Conservation (phyloP, 2,329 filamentous ascomycete genomes). For the Neofusicoccum ribis region DNA sequence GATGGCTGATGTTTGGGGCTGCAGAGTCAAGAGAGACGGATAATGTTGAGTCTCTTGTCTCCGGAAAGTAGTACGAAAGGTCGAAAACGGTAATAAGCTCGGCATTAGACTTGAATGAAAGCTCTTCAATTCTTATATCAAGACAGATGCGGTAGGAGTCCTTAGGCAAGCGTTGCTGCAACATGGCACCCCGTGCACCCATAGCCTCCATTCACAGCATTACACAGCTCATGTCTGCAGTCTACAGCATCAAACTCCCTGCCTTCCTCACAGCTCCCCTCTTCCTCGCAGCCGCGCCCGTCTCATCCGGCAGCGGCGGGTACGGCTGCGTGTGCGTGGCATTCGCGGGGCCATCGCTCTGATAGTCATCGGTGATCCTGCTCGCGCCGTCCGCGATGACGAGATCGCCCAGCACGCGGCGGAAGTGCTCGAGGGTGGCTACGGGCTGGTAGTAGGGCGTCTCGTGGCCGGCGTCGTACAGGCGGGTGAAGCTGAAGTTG, state of each 20-base stretch:
- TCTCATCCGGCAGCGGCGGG: constrained; percentile 17
- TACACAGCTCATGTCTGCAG: background rate
- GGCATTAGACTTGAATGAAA: no score
- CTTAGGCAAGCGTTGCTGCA: no score
- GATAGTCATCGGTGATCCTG: background rate
- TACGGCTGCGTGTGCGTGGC: constrained; percentile 14
- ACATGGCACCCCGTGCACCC: no score
- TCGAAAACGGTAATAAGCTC: no score
- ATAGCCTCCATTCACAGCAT: no score
- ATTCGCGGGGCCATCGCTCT: constrained; percentile 6
- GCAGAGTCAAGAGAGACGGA: no score
- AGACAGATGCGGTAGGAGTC: no score
- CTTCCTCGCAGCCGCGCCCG: background rate
- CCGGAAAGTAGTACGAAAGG: no score
- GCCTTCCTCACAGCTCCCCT: background rate
- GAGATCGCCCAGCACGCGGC: background rate
- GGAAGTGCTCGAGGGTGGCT: constrained; percentile 13
- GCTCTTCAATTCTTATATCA: no score
- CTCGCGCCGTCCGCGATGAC: constrained; percentile 1
- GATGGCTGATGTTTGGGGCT: no score
- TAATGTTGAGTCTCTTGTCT: no score
- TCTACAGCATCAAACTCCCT: background rate
- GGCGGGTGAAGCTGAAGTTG: constrained; percentile 58
- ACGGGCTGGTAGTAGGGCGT: constrained; percentile 36
- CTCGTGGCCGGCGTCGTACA: constrained; percentile 56